These are phyloP conservation scores for Lodderomyces orthopsilosis DNA, from an alignment of 1,139 yeast species.

Conservation along the genomic window DNA sequence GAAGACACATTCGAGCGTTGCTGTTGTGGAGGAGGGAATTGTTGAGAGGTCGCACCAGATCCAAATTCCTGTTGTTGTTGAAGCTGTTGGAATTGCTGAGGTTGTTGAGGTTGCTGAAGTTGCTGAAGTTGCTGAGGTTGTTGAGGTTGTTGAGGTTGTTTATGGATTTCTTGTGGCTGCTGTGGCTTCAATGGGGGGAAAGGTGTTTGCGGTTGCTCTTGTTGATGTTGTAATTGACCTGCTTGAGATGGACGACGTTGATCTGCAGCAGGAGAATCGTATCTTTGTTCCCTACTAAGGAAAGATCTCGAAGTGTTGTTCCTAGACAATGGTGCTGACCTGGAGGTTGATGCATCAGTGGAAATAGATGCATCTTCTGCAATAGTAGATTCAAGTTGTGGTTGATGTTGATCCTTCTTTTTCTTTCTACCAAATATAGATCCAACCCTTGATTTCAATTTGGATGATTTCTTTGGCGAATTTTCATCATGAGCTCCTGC, in stretches of 20 bases:
- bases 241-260: background rate
- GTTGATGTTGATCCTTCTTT: slow-evolving; percentile 29
- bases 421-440: slow-evolving; percentile 74
- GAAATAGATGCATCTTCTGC: slow-evolving; percentile 37
- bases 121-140: slow-evolving; percentile 3
- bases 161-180: slow-evolving; percentile 1
- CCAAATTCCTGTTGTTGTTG: slow-evolving; percentile 4
- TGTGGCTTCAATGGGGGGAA: slow-evolving; percentile 1
- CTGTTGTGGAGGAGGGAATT: background rate
- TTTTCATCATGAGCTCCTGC: slow-evolving; percentile 4
- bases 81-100: slow-evolving; percentile 1
- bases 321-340: slow-evolving; percentile 12
- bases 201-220: background rate
- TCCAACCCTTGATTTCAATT: slow-evolving; percentile 75
- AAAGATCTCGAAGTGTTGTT: slow-evolving; percentile 12
- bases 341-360: slow-evolving; percentile 19
- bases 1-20: background rate
- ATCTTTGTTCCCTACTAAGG: slow-evolving; percentile 2
- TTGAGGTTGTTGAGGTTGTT: slow-evolving; percentile 2
- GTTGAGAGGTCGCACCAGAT: background rate
- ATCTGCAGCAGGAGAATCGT: background rate
- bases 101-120: background rate
- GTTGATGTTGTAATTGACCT: slow-evolving; percentile 1
- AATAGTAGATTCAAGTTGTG: slow-evolving; percentile 21
- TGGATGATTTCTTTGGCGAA: slow-evolving; percentile 28